Conservation (phyloP, 441 rosid genomes). For the Bocquillonia castaneifolia region DNA sequence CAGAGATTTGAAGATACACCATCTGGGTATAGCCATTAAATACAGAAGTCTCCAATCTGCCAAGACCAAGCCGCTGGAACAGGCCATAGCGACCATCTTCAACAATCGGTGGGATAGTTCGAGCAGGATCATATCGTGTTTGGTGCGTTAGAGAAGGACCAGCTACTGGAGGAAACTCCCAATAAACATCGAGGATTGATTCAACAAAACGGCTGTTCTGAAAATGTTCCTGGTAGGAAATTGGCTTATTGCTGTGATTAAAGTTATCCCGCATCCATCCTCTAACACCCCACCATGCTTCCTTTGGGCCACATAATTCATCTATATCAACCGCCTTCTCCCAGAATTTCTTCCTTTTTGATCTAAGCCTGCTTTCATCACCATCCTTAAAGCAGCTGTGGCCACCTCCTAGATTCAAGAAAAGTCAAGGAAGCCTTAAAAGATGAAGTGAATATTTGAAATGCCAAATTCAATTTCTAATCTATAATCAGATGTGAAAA, state of each 20-base stretch:
- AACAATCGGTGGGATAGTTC: conserved; percentile 61
- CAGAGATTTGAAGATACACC: conserved; percentile 78
- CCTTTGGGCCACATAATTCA: conserved; percentile 72
- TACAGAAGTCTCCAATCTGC: conserved; percentile 63
- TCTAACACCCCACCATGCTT: conserved; percentile 97
- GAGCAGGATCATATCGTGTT: conserved; percentile 84
- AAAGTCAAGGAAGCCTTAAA: conserved; percentile 1
- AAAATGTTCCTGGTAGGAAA: conserved; percentile 68
- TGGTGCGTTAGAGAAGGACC: conserved; percentile 96
- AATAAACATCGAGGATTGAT: conserved; percentile 67
- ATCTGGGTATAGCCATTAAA: conserved; percentile 96
- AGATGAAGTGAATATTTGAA: no score
- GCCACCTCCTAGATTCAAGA: conserved; percentile 65
- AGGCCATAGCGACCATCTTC: conserved; percentile 77
- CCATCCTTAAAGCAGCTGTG: conserved; percentile 91
- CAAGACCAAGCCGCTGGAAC: conserved; percentile 72
- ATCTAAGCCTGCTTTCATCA: conserved; percentile 83
- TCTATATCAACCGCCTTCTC: conserved; percentile 81
- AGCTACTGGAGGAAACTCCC: conserved; percentile 94
- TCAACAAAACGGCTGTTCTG: conserved; percentile 73
- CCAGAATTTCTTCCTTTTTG: conserved; percentile 88
- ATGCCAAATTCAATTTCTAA: no score
- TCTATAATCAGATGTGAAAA: neutral
- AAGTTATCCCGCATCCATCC: conserved; percentile 84
- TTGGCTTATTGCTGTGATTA: conserved; percentile 60